These are phyloP conservation scores for Alternaria postmessia DNA, from an alignment of 2,329 filamentous ascomycete genomes.

Conservation along the genomic window DNA sequence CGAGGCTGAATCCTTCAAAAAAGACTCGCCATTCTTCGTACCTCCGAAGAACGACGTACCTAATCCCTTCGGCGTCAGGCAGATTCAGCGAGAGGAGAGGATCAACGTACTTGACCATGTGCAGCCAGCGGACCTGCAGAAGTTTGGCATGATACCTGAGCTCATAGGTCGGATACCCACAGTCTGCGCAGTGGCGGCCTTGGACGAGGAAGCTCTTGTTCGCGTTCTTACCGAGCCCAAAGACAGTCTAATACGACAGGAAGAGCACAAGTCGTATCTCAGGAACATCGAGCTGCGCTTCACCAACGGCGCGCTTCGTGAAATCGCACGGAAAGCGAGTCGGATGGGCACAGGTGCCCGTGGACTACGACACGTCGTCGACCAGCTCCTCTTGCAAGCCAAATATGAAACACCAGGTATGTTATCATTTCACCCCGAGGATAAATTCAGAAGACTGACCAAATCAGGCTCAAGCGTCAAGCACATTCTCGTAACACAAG, in stretches of 20 bases:
- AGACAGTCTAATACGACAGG: constrained; percentile 88
- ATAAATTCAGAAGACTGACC: constrained; percentile 12
- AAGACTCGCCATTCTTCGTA: constrained; percentile 66
- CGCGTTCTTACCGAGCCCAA: constrained; percentile 92
- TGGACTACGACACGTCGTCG: constrained; percentile 58
- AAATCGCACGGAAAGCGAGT: constrained; percentile 76
- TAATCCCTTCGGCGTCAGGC: constrained; percentile 29
- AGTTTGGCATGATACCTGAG: constrained; percentile 91
- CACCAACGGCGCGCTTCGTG: constrained; percentile 80
- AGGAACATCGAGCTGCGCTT: constrained; percentile 80
- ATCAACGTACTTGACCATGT: constrained; percentile 74
- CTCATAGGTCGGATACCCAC: constrained; percentile 96
- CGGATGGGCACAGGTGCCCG: constrained; percentile 75
- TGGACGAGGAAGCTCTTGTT: constrained; percentile 73
- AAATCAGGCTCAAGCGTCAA: constrained; percentile 52
- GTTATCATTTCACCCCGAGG: constrained; percentile 6
- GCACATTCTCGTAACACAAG: constrained; percentile 57
- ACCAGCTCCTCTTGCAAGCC: constrained; percentile 55
- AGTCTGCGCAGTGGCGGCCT: constrained; percentile 81
- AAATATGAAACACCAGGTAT: constrained; percentile 59
- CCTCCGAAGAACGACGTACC: constrained; percentile 38
- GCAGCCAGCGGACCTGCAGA: constrained; percentile 78
- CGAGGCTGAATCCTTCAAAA: constrained; percentile 64
- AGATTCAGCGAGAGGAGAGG: constrained; percentile 33
- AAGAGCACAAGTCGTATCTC: constrained; percentile 85